A percentile compares a stretch with the other conserved stretches of the same genome.
Conservation (phyloP, 148 eudicot genomes). For the Heliosperma pusillum region DNA sequence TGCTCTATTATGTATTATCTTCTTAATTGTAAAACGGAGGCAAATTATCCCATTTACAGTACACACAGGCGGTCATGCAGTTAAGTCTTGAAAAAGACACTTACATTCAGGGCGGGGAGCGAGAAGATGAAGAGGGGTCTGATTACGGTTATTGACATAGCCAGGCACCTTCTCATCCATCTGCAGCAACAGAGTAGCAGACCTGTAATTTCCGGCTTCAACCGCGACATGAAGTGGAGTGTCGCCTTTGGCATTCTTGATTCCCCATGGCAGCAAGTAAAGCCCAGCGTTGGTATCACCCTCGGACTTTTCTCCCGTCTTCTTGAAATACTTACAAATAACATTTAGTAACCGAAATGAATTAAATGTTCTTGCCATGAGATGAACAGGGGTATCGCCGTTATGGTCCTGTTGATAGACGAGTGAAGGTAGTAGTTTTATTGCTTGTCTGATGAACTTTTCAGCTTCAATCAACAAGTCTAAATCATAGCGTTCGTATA, state of each 20-base stretch:
- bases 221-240: no score
- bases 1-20: no score
- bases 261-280: background rate
- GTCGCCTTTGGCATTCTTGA: background rate
- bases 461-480: no score
- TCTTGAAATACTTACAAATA: background rate
- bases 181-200: background rate
- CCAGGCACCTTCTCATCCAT: background rate
- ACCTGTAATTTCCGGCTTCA: no score
- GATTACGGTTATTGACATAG: background rate
- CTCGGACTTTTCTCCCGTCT: background rate
- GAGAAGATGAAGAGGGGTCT: conserved; percentile 6
- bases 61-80: no score
- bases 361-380: background rate
- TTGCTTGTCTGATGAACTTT: no score
- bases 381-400: conserved; percentile 6
- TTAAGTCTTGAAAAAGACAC: no score
- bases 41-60: no score
- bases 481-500: no score
- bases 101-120: background rate
- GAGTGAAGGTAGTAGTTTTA: no score
- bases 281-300: background rate
- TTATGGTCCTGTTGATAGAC: no score
- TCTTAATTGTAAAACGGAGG: no score
- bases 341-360: background rate